Base-by-base conservation (phyloP, 352 stramenopile genomes). In the Globisporangium barbulae region DNA sequence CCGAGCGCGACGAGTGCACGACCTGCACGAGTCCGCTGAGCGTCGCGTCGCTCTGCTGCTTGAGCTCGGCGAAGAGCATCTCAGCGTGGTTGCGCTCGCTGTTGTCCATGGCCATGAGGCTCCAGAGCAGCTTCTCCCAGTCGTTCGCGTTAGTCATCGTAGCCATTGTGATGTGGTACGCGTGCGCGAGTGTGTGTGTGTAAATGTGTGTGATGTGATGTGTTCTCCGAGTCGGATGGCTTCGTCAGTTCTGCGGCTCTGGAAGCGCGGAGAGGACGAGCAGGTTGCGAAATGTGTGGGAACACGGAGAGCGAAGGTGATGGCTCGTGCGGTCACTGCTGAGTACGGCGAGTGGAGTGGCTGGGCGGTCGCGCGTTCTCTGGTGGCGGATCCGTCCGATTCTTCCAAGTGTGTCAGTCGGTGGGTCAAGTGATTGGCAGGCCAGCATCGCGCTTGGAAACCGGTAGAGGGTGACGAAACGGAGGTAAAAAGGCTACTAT, bases 91-190 rank as follows among this genome's bases (percentile, higher is more conserved):
- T 91, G 61, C 85, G 83, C 60, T 82, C 75, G 28, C 67, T 63
- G 68, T 94, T 94, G 74, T 94, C 83, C 19, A 80, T 75, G 45
- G 78, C 71, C 68, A 94, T 78, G 25, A 94, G 75, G 53, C 75
- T 80, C 73, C 81, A 88, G 5, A 94, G 75, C 68, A 94, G 71
- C 68, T 72, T 59, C 59, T 91, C 79, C 79, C 76, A 91, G 61
- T 85, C 76, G 50, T 74, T 64, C 3, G 55, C 64, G 37, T 64
- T 55, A 35, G 58, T 64, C 42, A 62, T 69, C 45, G 65, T 56
- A 60, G 67, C 70, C 65, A 78, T 73, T 25, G 50, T 61, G 35
- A 8, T 13, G 28, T 53, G 47, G 37, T 28, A 9, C 28, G 35
- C 19, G 33, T 5, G 13, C 28, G 39, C 41, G n/a, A 44, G 35